Evolutionary conservation across 495 filamentous ascomycete species (phyloP).

Genomic region (Oidiodendron maius): DNA sequence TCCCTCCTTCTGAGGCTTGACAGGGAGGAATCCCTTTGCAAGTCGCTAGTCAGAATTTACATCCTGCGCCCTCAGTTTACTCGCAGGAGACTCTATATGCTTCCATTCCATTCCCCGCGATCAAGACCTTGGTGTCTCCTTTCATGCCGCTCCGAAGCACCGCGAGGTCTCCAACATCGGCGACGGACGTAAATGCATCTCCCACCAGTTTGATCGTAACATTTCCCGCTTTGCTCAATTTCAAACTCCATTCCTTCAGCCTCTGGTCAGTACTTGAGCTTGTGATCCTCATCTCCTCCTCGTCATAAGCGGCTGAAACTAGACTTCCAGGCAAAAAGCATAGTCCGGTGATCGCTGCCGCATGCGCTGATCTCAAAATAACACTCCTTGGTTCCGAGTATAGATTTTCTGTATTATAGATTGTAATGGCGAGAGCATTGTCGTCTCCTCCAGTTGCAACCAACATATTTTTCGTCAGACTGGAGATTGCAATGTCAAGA

Average conservation of each 20-base stretch:
- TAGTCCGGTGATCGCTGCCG: constrained; percentile 69
- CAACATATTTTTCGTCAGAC: constrained; percentile 28
- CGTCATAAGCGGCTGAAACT: background rate
- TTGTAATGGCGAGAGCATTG: constrained; percentile 60
- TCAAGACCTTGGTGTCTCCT: constrained; percentile 22
- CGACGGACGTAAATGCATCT: constrained; percentile 20
- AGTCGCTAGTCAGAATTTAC: background rate
- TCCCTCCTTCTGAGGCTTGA: no score
- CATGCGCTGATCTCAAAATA: constrained; percentile 68
- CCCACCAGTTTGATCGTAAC: constrained; percentile 7
- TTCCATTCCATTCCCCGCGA: constrained; percentile 45
- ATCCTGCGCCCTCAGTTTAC: no score
- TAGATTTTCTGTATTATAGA: background rate
- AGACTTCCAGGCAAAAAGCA: constrained; percentile 31
- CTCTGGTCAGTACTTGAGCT: constrained; percentile 77
- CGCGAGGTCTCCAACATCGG: constrained; percentile 20
- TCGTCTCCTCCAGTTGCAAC: constrained; percentile 81
- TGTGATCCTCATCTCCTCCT: constrained; percentile 29
- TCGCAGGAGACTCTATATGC: constrained; percentile 15
- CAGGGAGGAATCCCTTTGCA: no score
- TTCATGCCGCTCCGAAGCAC: background rate
- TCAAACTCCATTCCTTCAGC: constrained; percentile 64
- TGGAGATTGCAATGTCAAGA: constrained; percentile 25
- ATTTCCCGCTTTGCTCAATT: background rate
- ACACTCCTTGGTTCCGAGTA: background rate